Percentiles rank a stretch among this genome's conserved stretches.
phyloP scores from a whole-genome alignment of 148 eudicot species.

The Mesembryanthemum crystallinum region DNA sequence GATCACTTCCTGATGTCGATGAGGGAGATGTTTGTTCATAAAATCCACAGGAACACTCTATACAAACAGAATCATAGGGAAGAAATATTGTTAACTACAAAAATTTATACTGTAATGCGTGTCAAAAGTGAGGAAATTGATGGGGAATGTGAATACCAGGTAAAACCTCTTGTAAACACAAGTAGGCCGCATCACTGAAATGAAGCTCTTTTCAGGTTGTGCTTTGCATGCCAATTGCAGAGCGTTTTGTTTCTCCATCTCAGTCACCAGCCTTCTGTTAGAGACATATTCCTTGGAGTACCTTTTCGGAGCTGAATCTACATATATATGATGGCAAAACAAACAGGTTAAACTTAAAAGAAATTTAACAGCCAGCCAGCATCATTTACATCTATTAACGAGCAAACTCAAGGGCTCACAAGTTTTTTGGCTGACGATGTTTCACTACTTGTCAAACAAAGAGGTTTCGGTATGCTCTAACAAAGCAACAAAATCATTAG shows the following conservation, averaged over 20 bases:
- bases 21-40: constrained; percentile 22
- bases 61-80: background rate
- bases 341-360: background rate
- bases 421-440: no score
- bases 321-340: background rate
- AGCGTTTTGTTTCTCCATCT: constrained; percentile 20
- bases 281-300: constrained; percentile 22
- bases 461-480: background rate
- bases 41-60: constrained; percentile 36
- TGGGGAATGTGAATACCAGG: constrained; percentile 24
- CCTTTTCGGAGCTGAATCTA: constrained; percentile 6
- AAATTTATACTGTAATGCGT: no score
- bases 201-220: constrained; percentile 25
- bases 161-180: constrained; percentile 31
- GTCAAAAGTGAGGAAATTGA: background rate
- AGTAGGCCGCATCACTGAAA: constrained; percentile 31
- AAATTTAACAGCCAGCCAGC: no score
- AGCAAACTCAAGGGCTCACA: no score
- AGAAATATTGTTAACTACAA: background rate
- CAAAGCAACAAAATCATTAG: background rate
- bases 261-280: constrained; percentile 28
- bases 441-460: background rate
- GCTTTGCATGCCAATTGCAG: constrained; percentile 24
- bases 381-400: no score
- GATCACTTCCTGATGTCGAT: constrained; percentile 18